Percentiles rank a stretch among this genome's conserved stretches.
These are phyloP conservation scores for Aureobasidium sp. DNA, from an alignment of 2,329 filamentous ascomycete species.

Conservation along the genomic window DNA sequence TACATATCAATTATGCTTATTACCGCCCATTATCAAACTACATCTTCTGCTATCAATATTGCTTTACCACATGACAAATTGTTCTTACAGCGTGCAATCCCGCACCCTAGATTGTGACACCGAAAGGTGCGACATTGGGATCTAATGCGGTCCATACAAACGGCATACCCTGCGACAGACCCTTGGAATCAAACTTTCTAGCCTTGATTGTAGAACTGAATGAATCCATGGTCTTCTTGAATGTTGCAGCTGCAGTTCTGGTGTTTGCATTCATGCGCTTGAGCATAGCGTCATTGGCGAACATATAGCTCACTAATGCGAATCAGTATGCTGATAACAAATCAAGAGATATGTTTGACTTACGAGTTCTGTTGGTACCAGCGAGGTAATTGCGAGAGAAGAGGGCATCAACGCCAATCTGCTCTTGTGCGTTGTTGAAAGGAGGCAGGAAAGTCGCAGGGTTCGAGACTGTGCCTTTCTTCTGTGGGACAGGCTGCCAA, in stretches of 20 bases:
- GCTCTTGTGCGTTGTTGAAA: background rate
- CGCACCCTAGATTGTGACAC: background rate
- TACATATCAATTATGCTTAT: background rate
- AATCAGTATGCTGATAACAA: background rate
- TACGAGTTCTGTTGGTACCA: constrained; percentile 6
- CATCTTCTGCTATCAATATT: background rate
- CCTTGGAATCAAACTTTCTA: background rate
- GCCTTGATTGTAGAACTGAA: constrained; percentile 1
- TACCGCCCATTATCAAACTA: background rate
- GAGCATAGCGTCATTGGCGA: background rate
- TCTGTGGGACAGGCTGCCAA: background rate
- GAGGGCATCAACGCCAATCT: background rate
- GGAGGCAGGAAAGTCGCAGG: background rate
- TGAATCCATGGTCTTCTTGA: background rate
- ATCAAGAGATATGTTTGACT: background rate
- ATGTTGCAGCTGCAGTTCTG: background rate
- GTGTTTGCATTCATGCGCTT: constrained; percentile 2
- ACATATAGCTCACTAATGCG: background rate
- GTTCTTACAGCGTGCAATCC: background rate
- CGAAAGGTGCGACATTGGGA: constrained; percentile 4
- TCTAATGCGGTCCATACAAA: constrained; percentile 6
- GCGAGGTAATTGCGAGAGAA: background rate
- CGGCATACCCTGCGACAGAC: constrained; percentile 8
- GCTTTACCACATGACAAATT: background rate
- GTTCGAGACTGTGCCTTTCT: background rate